Base-by-base conservation (phyloP, 2,329 filamentous ascomycete species). In the Beauveria medogensis region DNA sequence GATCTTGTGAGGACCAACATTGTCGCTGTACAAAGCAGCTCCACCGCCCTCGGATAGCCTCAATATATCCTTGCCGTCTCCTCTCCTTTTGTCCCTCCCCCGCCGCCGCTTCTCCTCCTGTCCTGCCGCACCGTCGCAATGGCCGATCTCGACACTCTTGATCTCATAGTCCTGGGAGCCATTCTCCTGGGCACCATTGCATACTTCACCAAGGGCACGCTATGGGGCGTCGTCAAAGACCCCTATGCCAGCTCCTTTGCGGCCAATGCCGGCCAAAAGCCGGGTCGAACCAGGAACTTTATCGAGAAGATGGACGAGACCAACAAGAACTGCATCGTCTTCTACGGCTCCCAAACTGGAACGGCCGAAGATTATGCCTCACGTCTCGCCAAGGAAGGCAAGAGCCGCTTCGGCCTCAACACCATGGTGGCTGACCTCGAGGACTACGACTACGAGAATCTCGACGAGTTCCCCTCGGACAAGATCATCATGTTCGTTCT, bases 301-400 rank as follows among this genome's bases (percentile, higher is more conserved):
- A 73, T 97, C 63, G 90, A 97, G 81, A 96, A 96, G 79, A 89
- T 99, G 87, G 90, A 97, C 24, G 92, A 97, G 79, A 87, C 86
- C 12, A 88, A 87, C 75, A 99, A 97, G 80, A 97, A 99, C 79
- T 97, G 93, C 75, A 88, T 99, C 66, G 89, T 99, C 70, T 97
- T 99, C 81, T 99, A 97, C 73, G 94, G 94, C 67, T 99, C 94
- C 37, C 94, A 99, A 78, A 99, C 94, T 22, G 94, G 94, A 69
- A 99, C 94, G 46, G 94, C 94, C 55, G 95, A 99, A 78, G 94
- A 99, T 75, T 99, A 99, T 72, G 95, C 94, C 66, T 96, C 93
- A 14, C 86, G 95, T 68, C 80, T 99, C 68, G 92, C 94, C 66
- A 99, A 99, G 82, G 94, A 99, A 77, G 94, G 94, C 70, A 93